These are phyloP conservation scores for Fraxinus ornus DNA, from an alignment of 305 asterid species.

Conservation along the genomic window DNA sequence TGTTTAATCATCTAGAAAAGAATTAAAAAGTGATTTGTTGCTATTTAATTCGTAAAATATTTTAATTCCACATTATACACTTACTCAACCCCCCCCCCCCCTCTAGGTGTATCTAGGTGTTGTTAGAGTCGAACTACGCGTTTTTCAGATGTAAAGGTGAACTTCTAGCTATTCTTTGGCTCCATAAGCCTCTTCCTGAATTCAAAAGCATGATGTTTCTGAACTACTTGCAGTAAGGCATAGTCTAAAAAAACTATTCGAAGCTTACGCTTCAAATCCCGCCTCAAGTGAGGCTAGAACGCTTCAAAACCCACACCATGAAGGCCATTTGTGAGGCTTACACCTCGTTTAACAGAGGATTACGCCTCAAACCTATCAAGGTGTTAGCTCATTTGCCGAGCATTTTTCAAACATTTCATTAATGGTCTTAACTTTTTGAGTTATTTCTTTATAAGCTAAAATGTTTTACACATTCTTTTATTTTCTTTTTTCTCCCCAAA, in stretches of 20 bases:
- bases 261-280: background rate
- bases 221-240: background rate
- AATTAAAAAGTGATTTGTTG: too few relatives aligned
- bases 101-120: too few relatives aligned
- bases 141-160: background rate
- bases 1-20: too few relatives aligned
- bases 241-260: background rate
- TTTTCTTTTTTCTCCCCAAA: background rate
- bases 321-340: background rate
- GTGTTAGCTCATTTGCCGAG: background rate
- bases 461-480: background rate
- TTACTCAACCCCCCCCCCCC: too few relatives aligned
- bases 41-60: too few relatives aligned
- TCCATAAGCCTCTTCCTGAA: conserved; percentile 2
- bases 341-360: background rate
- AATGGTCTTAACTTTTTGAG: background rate
- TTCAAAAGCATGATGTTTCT: background rate
- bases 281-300: background rate
- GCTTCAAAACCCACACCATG: background rate
- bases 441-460: background rate
- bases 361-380: background rate
- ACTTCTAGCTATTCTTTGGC: background rate
- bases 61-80: too few relatives aligned
- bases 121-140: too few relatives aligned
- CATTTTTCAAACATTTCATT: background rate